These are phyloP conservation scores for Plectosphaerella plurivora DNA, from an alignment of 2,329 filamentous ascomycete genomes.

Conservation along the genomic window DNA sequence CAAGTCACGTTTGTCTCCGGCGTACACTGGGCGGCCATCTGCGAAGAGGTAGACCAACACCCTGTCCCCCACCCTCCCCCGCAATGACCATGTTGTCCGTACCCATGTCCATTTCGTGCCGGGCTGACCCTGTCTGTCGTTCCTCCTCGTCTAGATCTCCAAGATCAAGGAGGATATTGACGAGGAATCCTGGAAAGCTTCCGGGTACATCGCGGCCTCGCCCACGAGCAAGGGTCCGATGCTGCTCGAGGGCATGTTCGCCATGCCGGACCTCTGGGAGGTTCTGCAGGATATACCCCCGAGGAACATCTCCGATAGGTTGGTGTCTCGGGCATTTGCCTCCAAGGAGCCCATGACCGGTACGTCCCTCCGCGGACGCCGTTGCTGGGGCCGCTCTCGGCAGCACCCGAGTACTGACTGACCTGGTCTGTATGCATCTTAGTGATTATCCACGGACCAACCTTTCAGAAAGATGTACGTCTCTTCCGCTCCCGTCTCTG, in stretches of 20 bases:
- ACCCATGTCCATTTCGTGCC: no score
- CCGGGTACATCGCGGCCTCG: neutral
- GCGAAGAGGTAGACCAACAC: neutral
- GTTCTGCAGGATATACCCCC: neutral
- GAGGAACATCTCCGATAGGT: neutral
- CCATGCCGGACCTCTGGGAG: neutral
- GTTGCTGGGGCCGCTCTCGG: no score
- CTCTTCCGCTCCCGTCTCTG: neutral
- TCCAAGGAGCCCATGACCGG: neutral
- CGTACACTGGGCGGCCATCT: neutral
- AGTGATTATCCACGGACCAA: neutral
- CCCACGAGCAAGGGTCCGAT: neutral
- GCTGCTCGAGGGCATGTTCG: neutral
- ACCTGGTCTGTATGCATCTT: neutral
- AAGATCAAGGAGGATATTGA: neutral
- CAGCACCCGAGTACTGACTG: neutral
- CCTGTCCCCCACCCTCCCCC: no score
- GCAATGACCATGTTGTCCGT: no score
- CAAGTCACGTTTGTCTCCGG: neutral
- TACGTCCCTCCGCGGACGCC: neutral
- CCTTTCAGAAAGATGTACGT: neutral
- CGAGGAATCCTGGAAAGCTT: neutral
- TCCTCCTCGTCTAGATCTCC: neutral
- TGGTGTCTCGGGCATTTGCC: neutral
- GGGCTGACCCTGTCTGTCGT: no score